phyloP scores from a whole-genome alignment of 179 eudicot species.

The Beta macrorhiza region DNA sequence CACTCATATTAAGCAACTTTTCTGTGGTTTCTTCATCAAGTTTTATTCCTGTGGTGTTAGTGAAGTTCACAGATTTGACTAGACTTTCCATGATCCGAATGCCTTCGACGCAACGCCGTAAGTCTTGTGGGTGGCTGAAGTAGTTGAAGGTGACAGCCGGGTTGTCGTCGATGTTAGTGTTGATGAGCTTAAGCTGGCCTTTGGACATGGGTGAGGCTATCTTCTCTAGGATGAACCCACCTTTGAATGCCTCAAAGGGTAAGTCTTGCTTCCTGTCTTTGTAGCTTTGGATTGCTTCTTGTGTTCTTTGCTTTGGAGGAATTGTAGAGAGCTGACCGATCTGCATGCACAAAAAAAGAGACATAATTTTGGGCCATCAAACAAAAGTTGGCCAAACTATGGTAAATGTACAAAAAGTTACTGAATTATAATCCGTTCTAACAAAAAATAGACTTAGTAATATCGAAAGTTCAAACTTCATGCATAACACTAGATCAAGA shows the following conservation, averaged over 20 bases:
- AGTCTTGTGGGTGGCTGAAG: conserved; percentile 77
- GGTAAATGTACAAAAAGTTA: too few relatives aligned
- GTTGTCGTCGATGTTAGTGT: conserved; percentile 63
- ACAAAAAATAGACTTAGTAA: too few relatives aligned
- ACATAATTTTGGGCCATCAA: not conserved
- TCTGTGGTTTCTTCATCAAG: conserved; percentile 37
- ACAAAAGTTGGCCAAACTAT: too few relatives aligned
- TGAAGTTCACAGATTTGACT: conserved; percentile 48
- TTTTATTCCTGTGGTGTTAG: conserved; percentile 33
- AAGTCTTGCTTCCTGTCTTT: conserved; percentile 51
- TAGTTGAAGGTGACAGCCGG: conserved; percentile 86
- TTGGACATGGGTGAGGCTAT: conserved; percentile 63
- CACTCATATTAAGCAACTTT: conserved; percentile 75
- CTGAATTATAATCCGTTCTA: too few relatives aligned
- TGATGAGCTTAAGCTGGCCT: conserved; percentile 58
- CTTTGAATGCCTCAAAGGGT: conserved; percentile 79
- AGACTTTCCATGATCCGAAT: conserved; percentile 59
- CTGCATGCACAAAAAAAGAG: conserved; percentile 29
- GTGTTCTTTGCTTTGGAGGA: conserved; percentile 80
- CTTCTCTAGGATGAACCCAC: conserved; percentile 89
- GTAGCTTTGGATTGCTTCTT: conserved; percentile 63
- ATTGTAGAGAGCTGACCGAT: conserved; percentile 92
- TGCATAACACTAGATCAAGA: too few relatives aligned
- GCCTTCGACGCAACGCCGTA: conserved; percentile 66
- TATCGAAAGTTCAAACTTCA: too few relatives aligned